Evolutionary conservation across 768 basidiomycete genomes (phyloP).

Genomic region (Panus rudis): DNA sequence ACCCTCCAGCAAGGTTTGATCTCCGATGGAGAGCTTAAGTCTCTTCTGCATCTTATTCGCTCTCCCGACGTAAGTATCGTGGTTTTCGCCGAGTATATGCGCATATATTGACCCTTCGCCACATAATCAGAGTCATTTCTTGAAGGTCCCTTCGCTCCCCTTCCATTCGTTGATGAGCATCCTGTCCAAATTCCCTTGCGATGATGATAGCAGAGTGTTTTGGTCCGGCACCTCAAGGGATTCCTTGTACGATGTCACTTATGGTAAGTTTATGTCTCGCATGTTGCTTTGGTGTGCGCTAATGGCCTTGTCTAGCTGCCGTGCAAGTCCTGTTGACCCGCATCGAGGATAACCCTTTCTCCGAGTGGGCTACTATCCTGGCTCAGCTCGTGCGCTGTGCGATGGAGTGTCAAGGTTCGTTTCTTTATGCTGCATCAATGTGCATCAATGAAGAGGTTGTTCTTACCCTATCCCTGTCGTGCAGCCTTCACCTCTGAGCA

Average conservation of each 20-base stretch:
- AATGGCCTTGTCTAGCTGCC: slow-evolving; percentile 29
- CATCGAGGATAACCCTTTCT: slow-evolving; percentile 28
- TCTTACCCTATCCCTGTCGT: slow-evolving; percentile 4
- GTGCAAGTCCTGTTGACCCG: slow-evolving; percentile 53
- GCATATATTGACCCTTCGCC: not conserved
- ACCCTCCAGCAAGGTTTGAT: slow-evolving; percentile 61
- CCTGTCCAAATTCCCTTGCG: slow-evolving; percentile 71
- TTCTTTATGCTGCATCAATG: not conserved
- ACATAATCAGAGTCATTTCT: slow-evolving; percentile 62
- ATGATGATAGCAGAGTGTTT: slow-evolving; percentile 69
- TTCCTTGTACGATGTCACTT: slow-evolving; percentile 47
- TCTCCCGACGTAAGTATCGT: slow-evolving; percentile 60
- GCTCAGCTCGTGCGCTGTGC: slow-evolving; percentile 38
- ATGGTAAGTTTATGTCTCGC: too few species aligned
- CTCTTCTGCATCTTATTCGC: slow-evolving; percentile 62
- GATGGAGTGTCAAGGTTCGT: slow-evolving; percentile 52
- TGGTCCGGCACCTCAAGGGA: slow-evolving; percentile 62
- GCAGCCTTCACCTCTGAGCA: slow-evolving; percentile 66
- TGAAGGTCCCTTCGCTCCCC: slow-evolving; percentile 78
- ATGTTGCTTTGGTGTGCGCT: not conserved
- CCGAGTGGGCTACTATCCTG: slow-evolving; percentile 35
- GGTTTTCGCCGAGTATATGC: not conserved
- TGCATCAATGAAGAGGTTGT: not conserved
- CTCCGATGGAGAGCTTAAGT: slow-evolving; percentile 58
- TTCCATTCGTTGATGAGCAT: slow-evolving; percentile 74